Evolutionary conservation across 495 filamentous ascomycete genomes (phyloP).

Genomic region (Neurospora sp.): DNA sequence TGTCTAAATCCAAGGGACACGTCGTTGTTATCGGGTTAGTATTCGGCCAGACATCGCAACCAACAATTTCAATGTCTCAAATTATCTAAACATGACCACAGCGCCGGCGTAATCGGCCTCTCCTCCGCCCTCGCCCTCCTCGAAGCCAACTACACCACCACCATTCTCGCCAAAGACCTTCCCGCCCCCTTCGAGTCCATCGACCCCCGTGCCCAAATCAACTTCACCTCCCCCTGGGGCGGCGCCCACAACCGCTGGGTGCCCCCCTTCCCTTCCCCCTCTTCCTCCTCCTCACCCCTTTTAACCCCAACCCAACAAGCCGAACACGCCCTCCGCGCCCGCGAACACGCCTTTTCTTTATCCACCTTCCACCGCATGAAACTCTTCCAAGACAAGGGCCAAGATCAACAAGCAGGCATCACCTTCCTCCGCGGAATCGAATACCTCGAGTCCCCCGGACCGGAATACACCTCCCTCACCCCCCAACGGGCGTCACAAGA

Average conservation of each 20-base stretch:
- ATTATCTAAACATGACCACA: slow-evolving; percentile 13
- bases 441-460: slow-evolving; percentile 44
- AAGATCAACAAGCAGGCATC: slow-evolving; percentile 36
- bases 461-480: slow-evolving; percentile 21
- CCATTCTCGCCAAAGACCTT: slow-evolving; percentile 48
- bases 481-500: slow-evolving; percentile 18
- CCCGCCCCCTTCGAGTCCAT: slow-evolving; percentile 37
- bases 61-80: not conserved
- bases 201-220: slow-evolving; percentile 33
- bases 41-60: not conserved
- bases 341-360: slow-evolving; percentile 41
- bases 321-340: slow-evolving; percentile 11
- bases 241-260: slow-evolving; percentile 52
- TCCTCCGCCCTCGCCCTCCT: slow-evolving; percentile 42
- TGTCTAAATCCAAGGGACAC: not conserved
- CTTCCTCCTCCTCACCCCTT: not conserved
- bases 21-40: slow-evolving; percentile 7
- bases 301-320: not conserved
- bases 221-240: slow-evolving; percentile 59
- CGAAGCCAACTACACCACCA: slow-evolving; percentile 33
- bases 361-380: slow-evolving; percentile 44
- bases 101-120: slow-evolving; percentile 51
- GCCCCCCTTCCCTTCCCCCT: slow-evolving; percentile 20
- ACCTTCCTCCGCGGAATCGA: slow-evolving; percentile 45
- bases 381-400: slow-evolving; percentile 24